Evolutionary conservation across 352 stramenopile genomes (phyloP).

Genomic region (Globisporangium nodosum): DNA sequence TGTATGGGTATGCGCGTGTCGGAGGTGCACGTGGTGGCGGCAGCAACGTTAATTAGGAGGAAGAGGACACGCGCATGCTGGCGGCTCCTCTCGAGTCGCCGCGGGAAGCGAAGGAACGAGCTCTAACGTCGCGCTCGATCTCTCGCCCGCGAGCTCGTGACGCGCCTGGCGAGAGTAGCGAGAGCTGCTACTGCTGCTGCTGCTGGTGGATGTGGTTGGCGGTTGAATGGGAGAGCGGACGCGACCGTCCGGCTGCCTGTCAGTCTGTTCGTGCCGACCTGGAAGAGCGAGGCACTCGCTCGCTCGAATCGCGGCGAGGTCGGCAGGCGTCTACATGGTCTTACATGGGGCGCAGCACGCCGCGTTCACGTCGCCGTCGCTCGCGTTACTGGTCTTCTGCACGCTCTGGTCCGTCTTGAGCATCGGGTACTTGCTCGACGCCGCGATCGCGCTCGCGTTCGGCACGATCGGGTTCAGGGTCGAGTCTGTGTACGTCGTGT

Average conservation of each 20-base stretch:
- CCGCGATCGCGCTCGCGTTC: conserved; percentile 61
- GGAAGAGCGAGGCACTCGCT: neutral
- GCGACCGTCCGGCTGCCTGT: too few species aligned
- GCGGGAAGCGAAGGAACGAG: neutral
- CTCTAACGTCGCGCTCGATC: conserved; percentile 2
- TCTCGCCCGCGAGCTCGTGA: neutral
- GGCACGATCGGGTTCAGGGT: conserved; percentile 58
- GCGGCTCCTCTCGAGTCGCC: neutral
- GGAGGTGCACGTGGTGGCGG: neutral
- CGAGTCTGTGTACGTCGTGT: conserved; percentile 50
- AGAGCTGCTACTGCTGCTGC: neutral
- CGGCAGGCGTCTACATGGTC: conserved; percentile 40
- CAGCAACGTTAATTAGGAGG: conserved; percentile 1
- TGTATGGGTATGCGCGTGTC: neutral
- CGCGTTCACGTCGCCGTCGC: conserved; percentile 28
- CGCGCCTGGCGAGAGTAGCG: neutral
- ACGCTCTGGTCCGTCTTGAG: conserved; percentile 73
- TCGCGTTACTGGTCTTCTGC: conserved; percentile 24
- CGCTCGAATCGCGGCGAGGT: neutral
- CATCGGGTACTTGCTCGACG: conserved; percentile 60
- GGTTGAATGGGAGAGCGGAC: neutral
- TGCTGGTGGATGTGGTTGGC: neutral
- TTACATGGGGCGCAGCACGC: conserved; percentile 63
- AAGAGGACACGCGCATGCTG: neutral
- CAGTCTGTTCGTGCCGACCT: neutral